These are phyloP conservation scores for Fusarium anguioides DNA, from an alignment of 2,329 filamentous ascomycete species.

Conservation along the genomic window DNA sequence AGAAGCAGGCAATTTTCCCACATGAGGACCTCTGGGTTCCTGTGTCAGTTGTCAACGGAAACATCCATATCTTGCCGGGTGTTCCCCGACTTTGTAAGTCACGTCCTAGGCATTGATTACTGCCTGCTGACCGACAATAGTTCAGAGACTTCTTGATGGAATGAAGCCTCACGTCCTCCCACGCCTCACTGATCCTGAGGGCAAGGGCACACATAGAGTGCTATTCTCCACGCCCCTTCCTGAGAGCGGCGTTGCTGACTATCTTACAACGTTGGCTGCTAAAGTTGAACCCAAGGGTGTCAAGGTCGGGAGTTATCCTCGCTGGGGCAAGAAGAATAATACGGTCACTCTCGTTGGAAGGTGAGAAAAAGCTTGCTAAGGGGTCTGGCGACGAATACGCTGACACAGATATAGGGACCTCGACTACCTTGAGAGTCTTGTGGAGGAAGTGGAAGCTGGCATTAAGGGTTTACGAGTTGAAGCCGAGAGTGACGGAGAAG, in stretches of 20 bases:
- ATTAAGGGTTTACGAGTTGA: slow-evolving; percentile 79
- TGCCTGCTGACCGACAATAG: slow-evolving; percentile 48
- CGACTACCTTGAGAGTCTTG: slow-evolving; percentile 80
- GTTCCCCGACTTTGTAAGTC: slow-evolving; percentile 80
- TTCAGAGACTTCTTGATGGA: slow-evolving; percentile 80
- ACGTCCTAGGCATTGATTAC: not conserved
- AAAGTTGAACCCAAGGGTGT: slow-evolving; percentile 80
- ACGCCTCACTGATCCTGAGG: slow-evolving; percentile 81
- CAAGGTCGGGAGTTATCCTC: slow-evolving; percentile 95
- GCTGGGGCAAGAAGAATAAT: slow-evolving; percentile 88
- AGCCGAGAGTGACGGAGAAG: slow-evolving; percentile 76
- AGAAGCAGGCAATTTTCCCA: slow-evolving; percentile 82
- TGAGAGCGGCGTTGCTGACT: slow-evolving; percentile 87
- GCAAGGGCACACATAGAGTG: slow-evolving; percentile 81
- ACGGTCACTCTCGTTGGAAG: slow-evolving; percentile 87
- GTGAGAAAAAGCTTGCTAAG: slow-evolving; percentile 48
- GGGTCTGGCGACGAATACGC: slow-evolving; percentile 33
- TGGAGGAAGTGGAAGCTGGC: slow-evolving; percentile 80
- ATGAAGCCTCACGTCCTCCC: slow-evolving; percentile 77
- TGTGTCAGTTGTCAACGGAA: slow-evolving; percentile 87
- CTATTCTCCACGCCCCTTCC: slow-evolving; percentile 87
- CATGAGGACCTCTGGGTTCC: slow-evolving; percentile 91
- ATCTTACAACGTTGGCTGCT: slow-evolving; percentile 81
- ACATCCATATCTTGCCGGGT: slow-evolving; percentile 92
- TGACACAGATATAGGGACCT: slow-evolving; percentile 65